Base-by-base conservation (phyloP, 352 stramenopile genomes). In the Thalassiosira hispida region DNA sequence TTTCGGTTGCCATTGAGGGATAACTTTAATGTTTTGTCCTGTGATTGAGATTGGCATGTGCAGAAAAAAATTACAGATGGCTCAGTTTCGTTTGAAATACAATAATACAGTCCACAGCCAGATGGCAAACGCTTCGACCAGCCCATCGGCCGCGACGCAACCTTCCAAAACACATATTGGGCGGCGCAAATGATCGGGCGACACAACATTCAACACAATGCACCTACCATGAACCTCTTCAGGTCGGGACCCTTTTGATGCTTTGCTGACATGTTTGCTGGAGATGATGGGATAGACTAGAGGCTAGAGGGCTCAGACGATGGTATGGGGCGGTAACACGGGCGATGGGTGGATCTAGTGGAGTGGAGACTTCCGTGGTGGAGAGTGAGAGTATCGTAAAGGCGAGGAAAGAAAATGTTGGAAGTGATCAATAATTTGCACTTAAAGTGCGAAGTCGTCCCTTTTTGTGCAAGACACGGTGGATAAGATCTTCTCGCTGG, bases 1-100 rank as follows among this genome's bases (percentile, higher is more conserved):
- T 97, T 97, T 71, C 96, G 92, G 85, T 98, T 98, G 46, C 95
- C 96, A 81, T 98, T 98, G 56, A 98, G 91, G 75, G 95, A 97
- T 62, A 98, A 83, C 80, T 91, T 95, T 60, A 98, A 81, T 42
- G 90, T 92, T 91, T 98, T 98, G 89, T 98, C 96, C 96, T 93
- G 47, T 49, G 23, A 20, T 47, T 31, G 16, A 51, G 40, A 67
- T 47, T 63, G 14, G 9, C 57, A n/a, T 27, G 38, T 9, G 20
- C 18, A 47, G 23, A 38, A 1, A 74, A 52, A 31, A 33, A n/a
- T n/a, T n/a, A n/a, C n/a, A n/a, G n/a, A 38, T 38, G 31, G 3
- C 3, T 38, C 31, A 38, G 31, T 38, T 3, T 38, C n/a, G 31
- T 38, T 38, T 38, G 31, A 38, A 38, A 38, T 38, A 38, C 8